Evolutionary conservation across 129 eudicot genomes (phyloP), one percentile per base, ranked within the genome.

Genomic region (Erigeron canadensis): DNA sequence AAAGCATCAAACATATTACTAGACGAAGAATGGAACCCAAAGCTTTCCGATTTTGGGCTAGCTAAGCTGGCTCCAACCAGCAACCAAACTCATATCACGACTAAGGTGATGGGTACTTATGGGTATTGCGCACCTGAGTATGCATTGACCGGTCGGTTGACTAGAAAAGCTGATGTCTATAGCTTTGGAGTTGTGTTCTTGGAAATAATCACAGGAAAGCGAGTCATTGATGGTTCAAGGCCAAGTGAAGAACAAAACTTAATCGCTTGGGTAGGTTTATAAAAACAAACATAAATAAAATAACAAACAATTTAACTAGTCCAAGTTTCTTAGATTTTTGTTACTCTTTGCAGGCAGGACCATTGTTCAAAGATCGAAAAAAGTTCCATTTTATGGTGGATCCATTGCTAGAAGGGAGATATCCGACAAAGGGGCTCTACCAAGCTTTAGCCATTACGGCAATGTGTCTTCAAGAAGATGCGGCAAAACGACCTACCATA

Each of bases 111-210:
- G 97, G 99, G 99, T 47, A 90, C 99, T 28, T 93, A 87, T 22
- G 98, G 98, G 51, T 89, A 93, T 67, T 93, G 96, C 40, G 96
- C 98, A 28, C 99, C 99, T 2, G 99, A 90, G 74, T 94, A 90
- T 67, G 97, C 91, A n/a, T 62, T 80, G 71, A 90, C 96, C 0
- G 99, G 99, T 6, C 83, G 83, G 21, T 75, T 94, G 71, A 83
- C 97, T 18, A 76, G 96, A 38, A 94, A 87, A 69, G 90, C 99
- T 0, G 99, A 94, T 44, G 96, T 94, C 1, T 93, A 93, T 15
- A 93, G 98, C 77, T 93, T 93, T 80, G 96, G 96, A 57, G 98
- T 93, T 6, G 99, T 94, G 82, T 90, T 94, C 45, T 79, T 94
- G 82, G 99, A 94, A 81, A 54, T 94, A 18, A 94, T 94, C 82